Base-by-base conservation (phyloP, 2,329 filamentous ascomycete genomes). In the Colletotrichum musae region DNA sequence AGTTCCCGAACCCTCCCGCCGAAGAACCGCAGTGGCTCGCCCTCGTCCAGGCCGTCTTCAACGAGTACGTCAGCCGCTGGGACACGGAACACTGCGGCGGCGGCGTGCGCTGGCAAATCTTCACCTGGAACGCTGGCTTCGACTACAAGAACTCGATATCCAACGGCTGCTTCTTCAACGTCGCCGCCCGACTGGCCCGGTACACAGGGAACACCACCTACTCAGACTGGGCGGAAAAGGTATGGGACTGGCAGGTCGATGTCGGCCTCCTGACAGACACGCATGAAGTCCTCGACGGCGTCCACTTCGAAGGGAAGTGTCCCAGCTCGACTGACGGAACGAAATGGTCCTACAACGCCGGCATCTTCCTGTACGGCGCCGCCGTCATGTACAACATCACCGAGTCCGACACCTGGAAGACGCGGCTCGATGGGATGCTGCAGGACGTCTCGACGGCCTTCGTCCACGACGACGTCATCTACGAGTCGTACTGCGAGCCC, bases 81-180 rank as follows among this genome's bases (percentile, higher is more conserved):
- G 91, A 96, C 73, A 82, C 80, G 1, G 74, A 80, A 0, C 84
- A 84, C 2, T 97, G 94, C 79, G 84, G 81, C 51, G 94, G 94
- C 54, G 94, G 94, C 9, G 81, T 97, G 72, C 89, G 92, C 71
- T 97, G 94, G 94, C 94, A 97, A 81, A 92, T 97, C 71, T 95
- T 92, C 81, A 85, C 88, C 16, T 93, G 91, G 82, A 94, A 94
- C 81, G 88, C 85, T 65, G 93, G 93, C 50, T 91, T 83, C 80
- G 84, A 88, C 78, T 91, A 91, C 82, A 91, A 92, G 76, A 92
- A 92, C 80, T 85, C 87, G 32, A 91, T 92, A 71, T 88, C 89
- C 54, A 92, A 92, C 80, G 90, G 90, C 5, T 90, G 89, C 78
- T 91, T 92, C 80, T 92, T 92, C 81, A 91, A 92, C 77, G 77